Evolutionary conservation across 805 yeast genomes (phyloP), one percentile per base, ranked within the genome.

Genomic region (Candida pseudofarinosa): DNA sequence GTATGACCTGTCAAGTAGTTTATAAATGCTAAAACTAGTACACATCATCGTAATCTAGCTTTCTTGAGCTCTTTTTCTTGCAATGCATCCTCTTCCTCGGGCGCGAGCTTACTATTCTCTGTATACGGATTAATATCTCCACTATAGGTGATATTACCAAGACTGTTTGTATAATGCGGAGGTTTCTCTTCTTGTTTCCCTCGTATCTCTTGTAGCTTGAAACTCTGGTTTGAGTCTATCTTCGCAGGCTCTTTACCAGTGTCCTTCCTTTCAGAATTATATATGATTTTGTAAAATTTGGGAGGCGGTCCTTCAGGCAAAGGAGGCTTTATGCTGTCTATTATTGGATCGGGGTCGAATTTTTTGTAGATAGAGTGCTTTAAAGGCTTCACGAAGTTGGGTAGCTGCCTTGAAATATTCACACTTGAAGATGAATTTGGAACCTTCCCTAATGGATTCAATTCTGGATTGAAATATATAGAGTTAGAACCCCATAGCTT

Each of bases 391-490:
- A 67, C 60, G 3, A 62, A 30, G 39, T 65, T 67, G 4, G 56
- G 56, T 7, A 62, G 43, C 18, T 43, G 47, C 26, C 44, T 59
- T 35, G 1, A 15, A 17, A 31, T 40, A 16, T 5, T 41, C 2
- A 19, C 19, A 20, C 4, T 17, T 30, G 41, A 19, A 3, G 39
- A 15, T 4, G 60, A 51, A 3, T 46, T 40, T 0, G 85, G 85
- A 0, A 81, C 77, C 38, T 53, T 59, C 0, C 88, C 88, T 4
- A 71, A 53, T 2, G 83, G 81, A 46, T 83, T 83, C 65, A 84
- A 72, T 47, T 82, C 86, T 3, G 83, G 80, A 50, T 83, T 83
- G 58, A 77, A 81, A 54, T 76, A 83, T 1, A 80, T 65, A 5
- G 86, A 80, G 32, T 68, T 60, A 20, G 50, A 53, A 1, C 81